Base-by-base conservation (phyloP, 768 basidiomycete genomes). In the Psilocybe subaeruginosa region DNA sequence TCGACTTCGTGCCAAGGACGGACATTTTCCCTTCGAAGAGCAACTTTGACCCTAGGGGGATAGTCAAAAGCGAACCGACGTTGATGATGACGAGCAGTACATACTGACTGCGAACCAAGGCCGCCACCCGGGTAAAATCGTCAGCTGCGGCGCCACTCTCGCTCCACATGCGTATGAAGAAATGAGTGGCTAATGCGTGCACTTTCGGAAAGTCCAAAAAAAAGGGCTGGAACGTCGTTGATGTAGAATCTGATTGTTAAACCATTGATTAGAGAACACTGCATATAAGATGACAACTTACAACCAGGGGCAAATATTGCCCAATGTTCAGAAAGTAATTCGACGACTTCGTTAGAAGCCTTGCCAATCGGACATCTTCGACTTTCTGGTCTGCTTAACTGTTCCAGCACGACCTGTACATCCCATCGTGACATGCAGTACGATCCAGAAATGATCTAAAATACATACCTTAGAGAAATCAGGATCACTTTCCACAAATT, bases 111-210 rank as follows among this genome's bases (percentile, higher is more conserved):
- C 86, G 85, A 37, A 90, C 88, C 17, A 96, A 78, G 5, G 87
- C 89, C 35, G 85, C 83, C 8, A 97, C 87, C 8, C 95, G 87
- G 37, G 82, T 79, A 64, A 95, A 93, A 74, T 97, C 95, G 17
- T 80, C 87, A 11, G 73, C 69, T 3, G 89, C 86, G 1, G 95
- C 91, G 11, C 89, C 88, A 68, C 91, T 92, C 71, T 97, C 95
- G 66, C 82, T 85, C 93, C 93, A 97, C 87, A 97, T 94, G 35
- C 92, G 85, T n/a, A 93, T 76, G 75, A 96, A 96, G 78, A 96
- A 95, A 49, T 85, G 85, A 3, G 89, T 86, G 4, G 91, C 90
- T n/a, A 95, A 77, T 8, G 82, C 78, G 73, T 97, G 95, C 4
- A 94, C 88, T 64, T 83, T 87, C 70, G 84, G 82, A 69, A 95